Percentiles rank a stretch among this genome's conserved stretches.
These are phyloP conservation scores for Albophoma yamanashiensis DNA, from an alignment of 2,329 filamentous ascomycete genomes.

Conservation along the genomic window DNA sequence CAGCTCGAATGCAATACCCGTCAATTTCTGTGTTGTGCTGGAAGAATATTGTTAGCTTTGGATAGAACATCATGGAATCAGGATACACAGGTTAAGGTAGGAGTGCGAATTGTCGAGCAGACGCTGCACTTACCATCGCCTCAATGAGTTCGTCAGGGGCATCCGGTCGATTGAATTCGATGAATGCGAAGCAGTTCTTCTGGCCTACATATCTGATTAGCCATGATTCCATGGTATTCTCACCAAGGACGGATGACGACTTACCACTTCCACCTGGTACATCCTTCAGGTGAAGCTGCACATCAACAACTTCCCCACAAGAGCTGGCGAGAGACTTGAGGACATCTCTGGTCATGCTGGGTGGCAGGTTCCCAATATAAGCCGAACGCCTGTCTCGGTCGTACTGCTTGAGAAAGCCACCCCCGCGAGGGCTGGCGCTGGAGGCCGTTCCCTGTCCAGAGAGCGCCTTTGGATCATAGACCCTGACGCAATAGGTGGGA, in stretches of 20 bases:
- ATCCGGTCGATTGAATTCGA: constrained; percentile 28
- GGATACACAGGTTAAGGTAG: not conserved
- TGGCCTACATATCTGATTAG: constrained; percentile 4
- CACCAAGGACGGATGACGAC: not conserved
- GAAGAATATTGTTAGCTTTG: constrained; percentile 3
- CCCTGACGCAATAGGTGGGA: constrained; percentile 7
- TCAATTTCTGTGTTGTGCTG: constrained; percentile 22
- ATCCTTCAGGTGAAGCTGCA: constrained; percentile 12
- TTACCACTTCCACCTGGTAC: constrained; percentile 9
- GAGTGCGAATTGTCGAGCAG: not conserved
- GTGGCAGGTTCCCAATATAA: constrained; percentile 35
- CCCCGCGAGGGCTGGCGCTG: not conserved
- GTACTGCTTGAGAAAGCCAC: constrained; percentile 20
- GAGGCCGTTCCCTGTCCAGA: constrained; percentile 3
- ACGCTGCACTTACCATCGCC: constrained; percentile 20
- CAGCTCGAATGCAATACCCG: constrained; percentile 22
- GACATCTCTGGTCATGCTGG: constrained; percentile 21
- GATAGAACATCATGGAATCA: not conserved
- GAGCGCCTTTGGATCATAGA: constrained; percentile 16
- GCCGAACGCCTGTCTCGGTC: constrained; percentile 34
- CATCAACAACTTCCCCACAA: constrained; percentile 25
- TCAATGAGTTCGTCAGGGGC: constrained; percentile 24
- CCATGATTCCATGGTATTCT: too few relatives aligned
- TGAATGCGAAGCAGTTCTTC: constrained; percentile 20
- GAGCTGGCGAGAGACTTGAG: constrained; percentile 24